A percentile compares a stretch with the other conserved stretches of the same genome.
Evolutionary conservation across 2,329 filamentous ascomycete species (phyloP).

Genomic region (Neonectria ditissima): DNA sequence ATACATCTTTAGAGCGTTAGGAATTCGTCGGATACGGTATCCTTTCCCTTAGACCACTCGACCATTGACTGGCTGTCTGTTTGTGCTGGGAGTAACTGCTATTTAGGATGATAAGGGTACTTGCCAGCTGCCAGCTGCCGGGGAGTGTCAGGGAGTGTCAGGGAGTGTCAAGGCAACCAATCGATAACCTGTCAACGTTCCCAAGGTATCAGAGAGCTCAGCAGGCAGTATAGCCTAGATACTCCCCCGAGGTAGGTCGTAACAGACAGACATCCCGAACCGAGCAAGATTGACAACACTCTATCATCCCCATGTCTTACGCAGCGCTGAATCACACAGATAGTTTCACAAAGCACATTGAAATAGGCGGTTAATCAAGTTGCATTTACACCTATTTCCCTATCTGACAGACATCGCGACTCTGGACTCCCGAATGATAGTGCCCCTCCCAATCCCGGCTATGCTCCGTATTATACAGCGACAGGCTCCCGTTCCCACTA

Average conservation of each 20-base stretch:
- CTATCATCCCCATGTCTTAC: not conserved
- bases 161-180: no score
- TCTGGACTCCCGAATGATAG: slow-evolving; percentile 9
- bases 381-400: slow-evolving; percentile 9
- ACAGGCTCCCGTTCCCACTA: slow-evolving; percentile 12
- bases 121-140: not conserved
- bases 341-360: not conserved
- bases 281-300: not conserved
- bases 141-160: not conserved
- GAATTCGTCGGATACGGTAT: no score
- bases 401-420: slow-evolving; percentile 8
- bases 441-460: slow-evolving; percentile 28
- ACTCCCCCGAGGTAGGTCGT: no score
- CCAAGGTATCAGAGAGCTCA: not conserved
- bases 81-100: not conserved
- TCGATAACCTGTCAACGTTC: not conserved
- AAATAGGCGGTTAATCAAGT: slow-evolving; percentile 11
- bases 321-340: not conserved
- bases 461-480: slow-evolving; percentile 36
- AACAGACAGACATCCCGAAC: not conserved
- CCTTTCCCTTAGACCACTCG: not conserved
- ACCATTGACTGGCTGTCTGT: not conserved
- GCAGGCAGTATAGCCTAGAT: no score
- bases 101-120: not conserved
- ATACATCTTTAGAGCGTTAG: no score